Conservation (phyloP, 2,329 filamentous ascomycete genomes). For the Scleromitrula shiraiana region DNA sequence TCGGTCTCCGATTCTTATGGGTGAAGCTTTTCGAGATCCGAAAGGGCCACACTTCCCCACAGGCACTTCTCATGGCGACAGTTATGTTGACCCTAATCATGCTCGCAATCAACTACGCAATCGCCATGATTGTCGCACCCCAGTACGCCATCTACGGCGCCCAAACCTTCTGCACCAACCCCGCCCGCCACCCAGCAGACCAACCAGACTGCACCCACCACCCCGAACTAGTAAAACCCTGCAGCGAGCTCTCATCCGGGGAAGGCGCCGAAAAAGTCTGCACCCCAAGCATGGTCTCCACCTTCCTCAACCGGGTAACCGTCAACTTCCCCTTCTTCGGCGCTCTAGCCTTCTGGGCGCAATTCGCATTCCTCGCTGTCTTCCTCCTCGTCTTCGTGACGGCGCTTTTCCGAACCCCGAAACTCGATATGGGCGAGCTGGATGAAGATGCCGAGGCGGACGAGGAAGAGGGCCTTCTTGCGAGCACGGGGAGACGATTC, state of each 20-base stretch:
- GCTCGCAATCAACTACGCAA: conserved; percentile 83
- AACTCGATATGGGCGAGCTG: conserved; percentile 64
- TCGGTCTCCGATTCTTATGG: conserved; percentile 96
- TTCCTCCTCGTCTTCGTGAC: conserved; percentile 77
- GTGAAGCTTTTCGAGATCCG: conserved; percentile 86
- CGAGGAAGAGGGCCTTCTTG: conserved; percentile 87
- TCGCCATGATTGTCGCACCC: conserved; percentile 90
- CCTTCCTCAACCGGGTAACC: conserved; percentile 85
- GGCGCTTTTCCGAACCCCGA: conserved; percentile 72
- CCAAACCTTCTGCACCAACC: conserved; percentile 83
- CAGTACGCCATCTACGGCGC: conserved; percentile 93
- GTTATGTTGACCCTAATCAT: conserved; percentile 86
- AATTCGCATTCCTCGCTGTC: conserved; percentile 80
- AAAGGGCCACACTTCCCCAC: conserved; percentile 80
- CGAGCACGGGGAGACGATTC: conserved; percentile 72
- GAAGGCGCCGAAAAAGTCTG: conserved; percentile 71
- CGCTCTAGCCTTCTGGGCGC: conserved; percentile 88
- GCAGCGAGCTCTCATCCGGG: conserved; percentile 67
- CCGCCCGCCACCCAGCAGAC: conserved; percentile 51
- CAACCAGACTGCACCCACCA: conserved; percentile 69
- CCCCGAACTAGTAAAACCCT: conserved; percentile 66
- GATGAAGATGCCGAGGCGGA: conserved; percentile 87
- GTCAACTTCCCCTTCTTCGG: conserved; percentile 96
- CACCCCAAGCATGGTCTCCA: conserved; percentile 84
- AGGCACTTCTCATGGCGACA: conserved; percentile 84